Base-by-base conservation (phyloP, 345 rosid genomes). In the Aquilaria yunnanensis region DNA sequence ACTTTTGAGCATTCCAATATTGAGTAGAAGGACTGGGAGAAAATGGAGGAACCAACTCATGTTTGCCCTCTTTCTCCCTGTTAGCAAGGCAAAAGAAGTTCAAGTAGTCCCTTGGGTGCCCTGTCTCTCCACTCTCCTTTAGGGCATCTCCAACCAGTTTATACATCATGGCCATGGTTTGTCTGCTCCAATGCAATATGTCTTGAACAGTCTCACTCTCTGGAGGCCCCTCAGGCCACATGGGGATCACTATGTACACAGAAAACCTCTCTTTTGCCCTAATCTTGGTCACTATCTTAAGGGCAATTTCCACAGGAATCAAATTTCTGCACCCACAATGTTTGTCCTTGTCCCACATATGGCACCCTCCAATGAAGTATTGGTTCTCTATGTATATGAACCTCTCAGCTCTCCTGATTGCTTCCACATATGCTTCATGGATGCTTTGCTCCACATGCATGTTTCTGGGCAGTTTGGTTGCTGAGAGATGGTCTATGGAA, bases 181-280 rank as follows among this genome's bases (percentile, higher is more conserved):
- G 84, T 66, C 96, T 77, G 0, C 89, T 93, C 96, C 97, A 90
- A n/a, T 89, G 92, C 77, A 93, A 70, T 62, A 93, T 93, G 57
- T 90, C 98, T 63, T 81, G 84, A 13, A 90, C 97, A 1, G 92
- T 65, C 34, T 90, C 92, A 54, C 97, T 87, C 33, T 83, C 94
- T 0, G 97, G 90, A 32, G 76, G 74, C 23, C 96, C 97, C 77
- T 89, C 98, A 4, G 98, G 96, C 96, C 98, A 93, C 98, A 93
- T 89, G 11, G 98, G 96, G 54, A 93, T 84, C 78, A 90, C 53
- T 33, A 93, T 77, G 61, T 93, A 93, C 48, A 77, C 90, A 0
- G 96, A 79, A 75, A 93, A 90, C 51, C 94, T 84, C 77, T 90
- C 80, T 46, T 61, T 81, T 0, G 76, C 80, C 23, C 66, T 79